A percentile compares a stretch with the other conserved stretches of the same genome.
These are phyloP conservation scores for Sanghuangporus baumii DNA, from an alignment of 1,284 basidiomycete species.

Conservation along the genomic window DNA sequence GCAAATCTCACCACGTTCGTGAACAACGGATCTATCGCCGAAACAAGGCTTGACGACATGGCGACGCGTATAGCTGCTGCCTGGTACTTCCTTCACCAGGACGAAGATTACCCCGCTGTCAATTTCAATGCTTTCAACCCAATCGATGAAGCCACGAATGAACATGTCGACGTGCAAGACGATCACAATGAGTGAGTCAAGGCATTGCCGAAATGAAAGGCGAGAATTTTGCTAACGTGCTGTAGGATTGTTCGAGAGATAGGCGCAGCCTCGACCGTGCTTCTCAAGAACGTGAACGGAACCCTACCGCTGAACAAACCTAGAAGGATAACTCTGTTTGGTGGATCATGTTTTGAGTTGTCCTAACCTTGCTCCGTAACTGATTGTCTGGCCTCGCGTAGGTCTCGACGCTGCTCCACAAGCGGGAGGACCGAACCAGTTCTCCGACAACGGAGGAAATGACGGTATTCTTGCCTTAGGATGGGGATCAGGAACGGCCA, in stretches of 20 bases:
- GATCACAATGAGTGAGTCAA: slow-evolving; percentile 51
- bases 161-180: slow-evolving; percentile 70
- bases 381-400: slow-evolving; percentile 25
- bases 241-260: slow-evolving; percentile 58
- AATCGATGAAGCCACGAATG: slow-evolving; percentile 47
- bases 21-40: slow-evolving; percentile 61
- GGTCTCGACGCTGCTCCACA: slow-evolving; percentile 68
- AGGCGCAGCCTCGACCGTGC: slow-evolving; percentile 69
- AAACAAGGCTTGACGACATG: slow-evolving; percentile 65
- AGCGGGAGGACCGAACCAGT: slow-evolving; percentile 67
- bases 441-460: slow-evolving; percentile 54
- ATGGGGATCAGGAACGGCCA: slow-evolving; percentile 62
- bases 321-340: slow-evolving; percentile 54
- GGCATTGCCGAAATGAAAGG: not conserved
- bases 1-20: slow-evolving; percentile 63
- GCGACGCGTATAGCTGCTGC: slow-evolving; percentile 55
- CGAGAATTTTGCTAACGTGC: not conserved
- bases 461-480: slow-evolving; percentile 79
- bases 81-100: slow-evolving; percentile 62
- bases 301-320: slow-evolving; percentile 65
- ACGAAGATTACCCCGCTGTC: slow-evolving; percentile 51
- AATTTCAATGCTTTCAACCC: slow-evolving; percentile 59
- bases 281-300: slow-evolving; percentile 72
- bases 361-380: slow-evolving; percentile 19
- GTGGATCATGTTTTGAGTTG: slow-evolving; percentile 21